These are phyloP conservation scores for Candida chauliodis DNA, from an alignment of 805 yeast genomes.

Conservation along the genomic window DNA sequence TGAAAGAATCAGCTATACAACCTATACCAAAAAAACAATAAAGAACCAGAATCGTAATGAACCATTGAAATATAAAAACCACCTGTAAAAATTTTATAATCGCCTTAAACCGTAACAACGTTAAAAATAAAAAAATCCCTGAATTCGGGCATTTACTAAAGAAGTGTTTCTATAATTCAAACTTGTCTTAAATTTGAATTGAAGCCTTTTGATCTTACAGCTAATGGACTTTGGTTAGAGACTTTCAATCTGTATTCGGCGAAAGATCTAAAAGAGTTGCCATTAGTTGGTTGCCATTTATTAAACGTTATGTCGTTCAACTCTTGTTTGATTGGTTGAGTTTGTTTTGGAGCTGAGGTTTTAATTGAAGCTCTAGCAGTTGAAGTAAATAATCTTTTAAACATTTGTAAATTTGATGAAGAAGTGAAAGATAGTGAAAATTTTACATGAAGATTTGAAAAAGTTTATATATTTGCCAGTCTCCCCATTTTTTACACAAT, in stretches of 20 bases:
- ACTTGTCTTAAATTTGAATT: constrained; percentile 8
- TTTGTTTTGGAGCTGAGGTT: constrained; percentile 9
- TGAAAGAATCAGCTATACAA: too few species aligned
- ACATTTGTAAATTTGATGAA: neutral
- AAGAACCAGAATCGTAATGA: too few species aligned
- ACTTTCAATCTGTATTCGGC: constrained; percentile 44
- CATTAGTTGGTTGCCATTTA: constrained; percentile 37
- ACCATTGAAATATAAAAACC: too few species aligned
- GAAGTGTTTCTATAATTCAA: too few species aligned
- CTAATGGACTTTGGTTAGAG: constrained; percentile 38
- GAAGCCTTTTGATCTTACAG: constrained; percentile 9
- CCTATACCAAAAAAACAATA: too few species aligned
- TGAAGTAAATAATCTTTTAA: constrained; percentile 8
- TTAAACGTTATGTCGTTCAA: constrained; percentile 9
- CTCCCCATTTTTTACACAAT: too few species aligned
- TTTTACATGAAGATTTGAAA: too few species aligned
- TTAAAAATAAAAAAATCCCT: too few species aligned
- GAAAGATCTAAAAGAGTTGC: constrained; percentile 39
- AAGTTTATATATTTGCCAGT: neutral
- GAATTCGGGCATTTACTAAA: too few species aligned
- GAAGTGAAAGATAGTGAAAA: neutral
- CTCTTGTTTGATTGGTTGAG: constrained; percentile 10
- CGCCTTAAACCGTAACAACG: too few species aligned
- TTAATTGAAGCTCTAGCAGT: constrained; percentile 7
- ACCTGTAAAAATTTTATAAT: too few species aligned